These are phyloP conservation scores for Entomortierella chlamydospora DNA, from an alignment of 192 early-diverging fungal genomes.

Conservation along the genomic window DNA sequence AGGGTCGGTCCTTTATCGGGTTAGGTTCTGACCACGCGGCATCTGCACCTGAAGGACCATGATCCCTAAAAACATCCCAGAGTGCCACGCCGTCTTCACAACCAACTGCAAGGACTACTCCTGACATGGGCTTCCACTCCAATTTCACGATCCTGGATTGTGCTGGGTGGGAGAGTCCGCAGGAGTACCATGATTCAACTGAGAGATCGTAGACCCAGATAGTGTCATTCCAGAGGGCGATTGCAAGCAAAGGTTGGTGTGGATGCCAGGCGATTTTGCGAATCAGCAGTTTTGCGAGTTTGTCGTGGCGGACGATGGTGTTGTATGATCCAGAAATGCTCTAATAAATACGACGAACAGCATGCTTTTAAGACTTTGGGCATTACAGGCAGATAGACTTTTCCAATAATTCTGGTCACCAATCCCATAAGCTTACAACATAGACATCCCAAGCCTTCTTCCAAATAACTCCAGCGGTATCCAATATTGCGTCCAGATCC, in stretches of 20 bases:
- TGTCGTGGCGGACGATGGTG: slow-evolving; percentile 37
- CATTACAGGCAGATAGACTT: background rate
- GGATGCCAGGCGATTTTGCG: slow-evolving; percentile 82
- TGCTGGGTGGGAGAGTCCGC: slow-evolving; percentile 28
- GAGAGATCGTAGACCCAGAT: slow-evolving; percentile 78
- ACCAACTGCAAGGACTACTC: slow-evolving; percentile 29
- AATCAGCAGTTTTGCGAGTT: slow-evolving; percentile 55
- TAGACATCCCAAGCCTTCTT: slow-evolving; percentile 39
- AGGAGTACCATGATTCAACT: slow-evolving; percentile 61
- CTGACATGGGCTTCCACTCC: slow-evolving; percentile 51
- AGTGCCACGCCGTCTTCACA: slow-evolving; percentile 32
- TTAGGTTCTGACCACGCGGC: slow-evolving; percentile 16
- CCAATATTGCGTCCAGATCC: slow-evolving; percentile 24
- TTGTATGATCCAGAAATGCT: slow-evolving; percentile 21
- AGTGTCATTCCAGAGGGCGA: slow-evolving; percentile 74
- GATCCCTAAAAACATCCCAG: slow-evolving; percentile 41
- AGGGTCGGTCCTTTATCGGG: slow-evolving; percentile 18
- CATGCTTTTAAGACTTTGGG: background rate
- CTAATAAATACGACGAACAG: background rate
- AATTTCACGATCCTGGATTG: slow-evolving; percentile 32
- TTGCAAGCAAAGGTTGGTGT: slow-evolving; percentile 72
- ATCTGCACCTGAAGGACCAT: background rate
- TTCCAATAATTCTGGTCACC: background rate
- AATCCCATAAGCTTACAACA: slow-evolving; percentile 9
- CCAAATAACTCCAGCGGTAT: slow-evolving; percentile 14